Percentiles rank a stretch among this genome's conserved stretches.
Conservation (phyloP, 345 rosid species). For the Nephelium lappaceum region DNA sequence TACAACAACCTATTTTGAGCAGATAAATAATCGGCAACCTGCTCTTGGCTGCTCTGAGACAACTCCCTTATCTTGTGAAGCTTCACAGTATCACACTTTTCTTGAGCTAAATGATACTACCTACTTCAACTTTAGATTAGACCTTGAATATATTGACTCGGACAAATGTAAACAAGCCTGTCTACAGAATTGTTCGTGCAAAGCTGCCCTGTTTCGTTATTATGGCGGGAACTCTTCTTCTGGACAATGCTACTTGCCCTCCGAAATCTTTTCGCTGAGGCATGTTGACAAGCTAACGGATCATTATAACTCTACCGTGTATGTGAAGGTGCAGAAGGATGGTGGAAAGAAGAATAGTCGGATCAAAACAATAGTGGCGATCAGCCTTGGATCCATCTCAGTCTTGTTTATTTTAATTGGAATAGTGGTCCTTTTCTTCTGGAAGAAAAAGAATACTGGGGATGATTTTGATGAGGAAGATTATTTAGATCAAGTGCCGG, state of each 20-base stretch:
- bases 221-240: background rate
- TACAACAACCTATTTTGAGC: conserved; percentile 22
- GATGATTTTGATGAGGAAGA: conserved; percentile 22
- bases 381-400: conserved; percentile 2
- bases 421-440: background rate
- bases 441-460: conserved; percentile 5
- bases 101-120: conserved; percentile 23
- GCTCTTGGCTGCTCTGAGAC: conserved; percentile 31
- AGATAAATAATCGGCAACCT: conserved; percentile 13
- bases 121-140: conserved; percentile 1
- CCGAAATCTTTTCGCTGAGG: conserved; percentile 14
- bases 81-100: conserved; percentile 19
- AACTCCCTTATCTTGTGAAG: conserved; percentile 20
- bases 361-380: background rate
- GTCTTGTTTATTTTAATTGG: conserved; percentile 9
- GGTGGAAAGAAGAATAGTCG: background rate
- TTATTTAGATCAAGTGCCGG: conserved; percentile 20
- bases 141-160: background rate
- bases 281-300: background rate
- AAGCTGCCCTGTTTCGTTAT: conserved; percentile 24
- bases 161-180: conserved; percentile 24
- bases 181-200: conserved; percentile 29
- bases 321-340: conserved; percentile 15
- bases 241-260: conserved; percentile 9
- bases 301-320: conserved; percentile 7